A percentile compares a stretch with the other conserved stretches of the same genome.
Evolutionary conservation across 208 protist species (phyloP).

Genomic region (Leishmania tarentolae): DNA sequence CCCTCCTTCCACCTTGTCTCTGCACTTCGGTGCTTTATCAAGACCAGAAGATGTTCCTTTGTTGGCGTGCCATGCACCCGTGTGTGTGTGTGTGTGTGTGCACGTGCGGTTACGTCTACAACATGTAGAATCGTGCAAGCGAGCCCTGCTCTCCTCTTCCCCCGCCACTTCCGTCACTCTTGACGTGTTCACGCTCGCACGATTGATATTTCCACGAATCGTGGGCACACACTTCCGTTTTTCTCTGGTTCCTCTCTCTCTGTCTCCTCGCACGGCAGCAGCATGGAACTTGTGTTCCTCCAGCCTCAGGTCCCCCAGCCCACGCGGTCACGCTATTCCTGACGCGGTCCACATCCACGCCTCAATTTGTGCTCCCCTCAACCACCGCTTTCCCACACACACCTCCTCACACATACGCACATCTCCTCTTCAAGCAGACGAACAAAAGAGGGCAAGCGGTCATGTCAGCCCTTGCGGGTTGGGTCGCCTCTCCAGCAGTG

Average conservation of each 20-base stretch:
- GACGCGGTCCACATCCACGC: not conserved
- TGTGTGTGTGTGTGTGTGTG: not conserved
- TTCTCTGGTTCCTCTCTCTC: not conserved
- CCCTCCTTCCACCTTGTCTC: not conserved
- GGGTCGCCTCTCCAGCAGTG: constrained; percentile 1
- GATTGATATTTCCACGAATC: not conserved
- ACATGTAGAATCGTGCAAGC: not conserved
- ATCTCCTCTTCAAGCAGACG: not conserved
- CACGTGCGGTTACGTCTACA: not conserved
- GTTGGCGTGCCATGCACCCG: not conserved
- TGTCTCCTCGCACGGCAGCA: not conserved
- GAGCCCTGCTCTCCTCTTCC: not conserved
- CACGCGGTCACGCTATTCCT: not conserved
- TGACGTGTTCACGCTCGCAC: not conserved
- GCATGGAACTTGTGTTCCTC: not conserved
- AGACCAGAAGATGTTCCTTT: not conserved
- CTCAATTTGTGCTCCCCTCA: not conserved
- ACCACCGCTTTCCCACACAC: not conserved
- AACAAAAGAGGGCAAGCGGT: not conserved
- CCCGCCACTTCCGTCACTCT: not conserved
- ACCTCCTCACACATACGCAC: not conserved
- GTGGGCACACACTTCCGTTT: not conserved
- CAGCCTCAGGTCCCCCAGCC: not conserved
- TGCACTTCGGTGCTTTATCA: not conserved
- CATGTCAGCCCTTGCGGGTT: not conserved